Evolutionary conservation across 1,284 basidiomycete species (phyloP), one percentile per base, ranked within the genome.

Genomic region (Puccinia polysora): DNA sequence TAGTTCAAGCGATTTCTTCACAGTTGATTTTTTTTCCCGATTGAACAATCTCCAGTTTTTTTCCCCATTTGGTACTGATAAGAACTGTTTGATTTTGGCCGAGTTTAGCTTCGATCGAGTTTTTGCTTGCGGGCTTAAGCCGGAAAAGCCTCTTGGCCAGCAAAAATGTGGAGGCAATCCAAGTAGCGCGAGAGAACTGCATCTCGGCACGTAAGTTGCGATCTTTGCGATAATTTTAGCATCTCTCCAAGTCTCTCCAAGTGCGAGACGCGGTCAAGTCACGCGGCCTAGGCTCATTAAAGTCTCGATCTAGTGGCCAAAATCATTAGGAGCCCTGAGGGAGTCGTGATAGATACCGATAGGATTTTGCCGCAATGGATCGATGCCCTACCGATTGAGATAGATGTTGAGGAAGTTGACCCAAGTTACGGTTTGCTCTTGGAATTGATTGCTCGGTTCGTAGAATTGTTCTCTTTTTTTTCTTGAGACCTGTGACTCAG

Each of bases 301-400:
- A n/a, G n/a, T n/a, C n/a, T n/a, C n/a, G n/a, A n/a, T n/a, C n/a
- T 30, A 68, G 65, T 68, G 65, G 65, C 65, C 12, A 68, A 68
- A 43, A 68, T 68, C 4, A 62, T 60, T 34, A 28, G 67, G 34
- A 69, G 59, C 32, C 43, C 65, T 15, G 47, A 70, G 34, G 58
- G 67, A 15, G 40, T 60, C 10, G 45, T 45, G 25, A 62, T 60
- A 36, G 56, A 70, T 40, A 43, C 60, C 15, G 67, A 70, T 52
- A 50, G 50, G n/a, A 52, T 70, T 28, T 60, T 70, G n/a, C 56
- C 55, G 15, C 40, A 49, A 18, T 70, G 67, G 67, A 52, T 70
- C 20, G 56, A 60, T 30, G 67, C 56, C 25, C 30, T 70, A 15
- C 67, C 67, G 18, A 70, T 70, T 30, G 67, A 70, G 56, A 52